A percentile compares a stretch with the other conserved stretches of the same genome.
phyloP scores from a whole-genome alignment of 345 rosid species.

The Hirschfeldia incana region DNA sequence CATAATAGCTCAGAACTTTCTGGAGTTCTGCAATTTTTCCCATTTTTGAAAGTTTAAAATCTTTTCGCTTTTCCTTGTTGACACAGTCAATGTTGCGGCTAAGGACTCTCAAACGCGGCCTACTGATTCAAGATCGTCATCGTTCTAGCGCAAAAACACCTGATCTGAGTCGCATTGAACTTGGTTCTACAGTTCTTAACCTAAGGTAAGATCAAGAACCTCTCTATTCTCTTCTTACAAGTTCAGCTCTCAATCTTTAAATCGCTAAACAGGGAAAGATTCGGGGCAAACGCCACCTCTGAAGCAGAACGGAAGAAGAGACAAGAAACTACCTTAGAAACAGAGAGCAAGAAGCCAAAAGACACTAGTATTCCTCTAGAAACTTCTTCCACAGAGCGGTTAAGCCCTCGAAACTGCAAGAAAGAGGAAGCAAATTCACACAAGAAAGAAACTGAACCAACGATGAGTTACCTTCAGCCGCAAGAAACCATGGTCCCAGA shows the following conservation, averaged over 20 bases:
- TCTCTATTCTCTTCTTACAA: not conserved
- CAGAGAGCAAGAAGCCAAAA: slow-evolving; percentile 3
- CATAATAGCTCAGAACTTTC: not conserved
- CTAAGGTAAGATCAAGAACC: slow-evolving; percentile 27
- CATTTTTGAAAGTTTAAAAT: not conserved
- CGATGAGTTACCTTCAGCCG: slow-evolving; percentile 13
- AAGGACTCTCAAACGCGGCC: slow-evolving; percentile 54
- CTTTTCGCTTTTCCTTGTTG: not conserved
- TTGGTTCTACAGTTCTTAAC: slow-evolving; percentile 46
- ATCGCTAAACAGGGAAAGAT: slow-evolving; percentile 16
- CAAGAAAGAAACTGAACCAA: slow-evolving; percentile 10
- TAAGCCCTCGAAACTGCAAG: not conserved
- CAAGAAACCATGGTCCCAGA: slow-evolving; percentile 28
- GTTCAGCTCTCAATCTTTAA: not conserved
- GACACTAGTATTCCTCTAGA: not conserved
- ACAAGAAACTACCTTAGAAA: not conserved
- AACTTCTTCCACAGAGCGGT: slow-evolving; percentile 1
- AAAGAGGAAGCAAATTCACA: slow-evolving; percentile 12
- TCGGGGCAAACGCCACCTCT: not conserved
- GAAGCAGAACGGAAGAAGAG: slow-evolving; percentile 11
- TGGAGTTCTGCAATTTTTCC: not conserved
- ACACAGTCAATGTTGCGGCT: slow-evolving; percentile 65
- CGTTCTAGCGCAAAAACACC: slow-evolving; percentile 25
- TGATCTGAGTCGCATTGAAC: slow-evolving; percentile 26
- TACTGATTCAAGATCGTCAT: slow-evolving; percentile 47